Evolutionary conservation across 345 rosid species (phyloP).

Genomic region (Capsella bursapastoris): DNA sequence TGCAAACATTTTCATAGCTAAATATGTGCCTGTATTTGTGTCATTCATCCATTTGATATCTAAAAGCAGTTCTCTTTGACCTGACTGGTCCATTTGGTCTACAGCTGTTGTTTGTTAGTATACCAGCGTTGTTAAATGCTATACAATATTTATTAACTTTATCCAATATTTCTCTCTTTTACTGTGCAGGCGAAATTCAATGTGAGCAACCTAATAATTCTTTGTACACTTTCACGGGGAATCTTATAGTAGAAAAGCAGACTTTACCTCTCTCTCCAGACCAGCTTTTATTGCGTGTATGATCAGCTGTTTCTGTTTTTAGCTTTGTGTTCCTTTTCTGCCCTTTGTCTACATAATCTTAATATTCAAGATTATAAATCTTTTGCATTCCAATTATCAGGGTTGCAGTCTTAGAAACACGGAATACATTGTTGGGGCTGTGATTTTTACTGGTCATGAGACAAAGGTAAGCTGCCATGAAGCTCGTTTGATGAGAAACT

Average conservation of each 20-base stretch:
- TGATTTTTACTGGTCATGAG: slow-evolving; percentile 91
- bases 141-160: no score
- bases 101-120: no score
- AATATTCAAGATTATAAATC: no score
- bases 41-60: no score
- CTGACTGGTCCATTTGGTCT: no score
- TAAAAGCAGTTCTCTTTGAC: no score
- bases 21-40: no score
- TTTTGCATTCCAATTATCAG: no score
- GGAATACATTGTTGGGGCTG: slow-evolving; percentile 77
- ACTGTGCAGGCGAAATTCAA: slow-evolving; percentile 87
- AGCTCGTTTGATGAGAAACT: background rate
- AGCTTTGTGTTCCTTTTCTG: slow-evolving; percentile 24
- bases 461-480: slow-evolving; percentile 71
- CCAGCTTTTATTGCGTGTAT: slow-evolving; percentile 88
- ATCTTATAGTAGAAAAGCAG: slow-evolving; percentile 82
- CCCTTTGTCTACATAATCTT: background rate
- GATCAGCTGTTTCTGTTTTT: slow-evolving; percentile 33
- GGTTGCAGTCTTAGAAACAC: slow-evolving; percentile 87
- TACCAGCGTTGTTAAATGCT: no score
- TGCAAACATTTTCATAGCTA: no score
- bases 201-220: slow-evolving; percentile 99
- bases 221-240: slow-evolving; percentile 94
- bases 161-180: slow-evolving; percentile 29
- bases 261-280: slow-evolving; percentile 89